Evolutionary conservation across 345 rosid species (phyloP).

Genomic region (Salix exigua): DNA sequence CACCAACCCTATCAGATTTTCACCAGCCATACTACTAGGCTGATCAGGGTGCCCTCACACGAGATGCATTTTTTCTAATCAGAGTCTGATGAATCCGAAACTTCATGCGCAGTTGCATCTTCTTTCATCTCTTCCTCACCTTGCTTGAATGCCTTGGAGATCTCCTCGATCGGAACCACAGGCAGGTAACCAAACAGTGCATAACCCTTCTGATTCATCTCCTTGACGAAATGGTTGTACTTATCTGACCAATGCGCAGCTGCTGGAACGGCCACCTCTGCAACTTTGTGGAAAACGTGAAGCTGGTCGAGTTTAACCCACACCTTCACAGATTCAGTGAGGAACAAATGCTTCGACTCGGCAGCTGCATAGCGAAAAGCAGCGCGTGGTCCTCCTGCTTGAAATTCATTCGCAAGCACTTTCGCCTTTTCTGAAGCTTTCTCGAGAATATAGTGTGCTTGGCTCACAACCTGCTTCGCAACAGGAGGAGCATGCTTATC

Average conservation of each 20-base stretch:
- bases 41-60: neutral
- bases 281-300: slow-evolving; percentile 46
- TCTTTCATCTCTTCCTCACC: slow-evolving; percentile 35
- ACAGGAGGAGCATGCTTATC: slow-evolving; percentile 67
- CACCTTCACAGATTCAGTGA: slow-evolving; percentile 48
- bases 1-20: neutral
- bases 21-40: neutral
- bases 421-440: slow-evolving; percentile 45
- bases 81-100: slow-evolving; percentile 44
- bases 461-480: slow-evolving; percentile 50
- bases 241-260: slow-evolving; percentile 48
- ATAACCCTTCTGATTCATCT: slow-evolving; percentile 58
- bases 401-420: slow-evolving; percentile 48
- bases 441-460: slow-evolving; percentile 35
- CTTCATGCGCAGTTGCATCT: slow-evolving; percentile 17
- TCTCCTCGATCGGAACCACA: slow-evolving; percentile 61
- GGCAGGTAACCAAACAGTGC: slow-evolving; percentile 52
- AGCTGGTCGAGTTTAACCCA: slow-evolving; percentile 51
- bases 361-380: slow-evolving; percentile 44
- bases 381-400: slow-evolving; percentile 53
- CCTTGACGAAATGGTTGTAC: slow-evolving; percentile 46
- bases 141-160: slow-evolving; percentile 50
- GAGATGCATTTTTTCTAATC: slow-evolving; percentile 31
- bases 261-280: slow-evolving; percentile 47
- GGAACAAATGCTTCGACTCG: slow-evolving; percentile 51